Conservation (phyloP, 2,329 filamentous ascomycete genomes). For the Macrophomina phaseolina region DNA sequence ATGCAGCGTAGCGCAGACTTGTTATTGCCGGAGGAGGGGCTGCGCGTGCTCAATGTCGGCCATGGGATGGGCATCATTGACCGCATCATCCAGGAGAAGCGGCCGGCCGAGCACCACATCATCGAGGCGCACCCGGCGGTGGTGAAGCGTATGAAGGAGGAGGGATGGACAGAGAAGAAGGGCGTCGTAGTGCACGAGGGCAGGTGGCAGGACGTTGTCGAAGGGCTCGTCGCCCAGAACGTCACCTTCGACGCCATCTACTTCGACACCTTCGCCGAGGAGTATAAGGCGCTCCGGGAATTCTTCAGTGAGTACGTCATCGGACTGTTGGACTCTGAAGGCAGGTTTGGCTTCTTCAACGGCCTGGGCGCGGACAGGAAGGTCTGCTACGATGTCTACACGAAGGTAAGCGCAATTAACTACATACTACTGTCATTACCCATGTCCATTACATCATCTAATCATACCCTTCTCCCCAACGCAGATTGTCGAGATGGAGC, state of each 20-base stretch:
- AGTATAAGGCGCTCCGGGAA: constrained; percentile 80
- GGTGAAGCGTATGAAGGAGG: constrained; percentile 50
- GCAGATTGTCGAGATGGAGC: constrained; percentile 80
- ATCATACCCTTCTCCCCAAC: constrained; percentile 3
- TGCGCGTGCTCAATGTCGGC: constrained; percentile 57
- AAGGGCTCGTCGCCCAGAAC: constrained; percentile 50
- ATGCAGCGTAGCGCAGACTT: constrained; percentile 55
- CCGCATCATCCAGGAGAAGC: constrained; percentile 51
- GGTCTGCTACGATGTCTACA: constrained; percentile 96
- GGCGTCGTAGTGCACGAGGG: constrained; percentile 57
- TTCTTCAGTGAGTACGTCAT: constrained; percentile 92
- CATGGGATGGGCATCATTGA: constrained; percentile 60
- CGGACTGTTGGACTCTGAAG: constrained; percentile 69
- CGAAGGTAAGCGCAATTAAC: constrained; percentile 58
- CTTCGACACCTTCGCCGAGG: constrained; percentile 97
- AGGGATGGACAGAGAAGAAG: constrained; percentile 56
- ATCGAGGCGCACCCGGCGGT: constrained; percentile 59
- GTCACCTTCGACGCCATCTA: constrained; percentile 67
- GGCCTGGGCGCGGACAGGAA: constrained; percentile 88
- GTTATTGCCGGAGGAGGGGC: constrained; percentile 45
- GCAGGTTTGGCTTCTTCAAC: constrained; percentile 69
- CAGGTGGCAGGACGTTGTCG: constrained; percentile 57
- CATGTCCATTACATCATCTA: constrained; percentile 3
- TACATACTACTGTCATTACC: constrained; percentile 14
- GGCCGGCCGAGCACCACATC: constrained; percentile 55